These are phyloP conservation scores for Hydrangea macrophylla DNA, from an alignment of 148 eudicot genomes.

Conservation along the genomic window DNA sequence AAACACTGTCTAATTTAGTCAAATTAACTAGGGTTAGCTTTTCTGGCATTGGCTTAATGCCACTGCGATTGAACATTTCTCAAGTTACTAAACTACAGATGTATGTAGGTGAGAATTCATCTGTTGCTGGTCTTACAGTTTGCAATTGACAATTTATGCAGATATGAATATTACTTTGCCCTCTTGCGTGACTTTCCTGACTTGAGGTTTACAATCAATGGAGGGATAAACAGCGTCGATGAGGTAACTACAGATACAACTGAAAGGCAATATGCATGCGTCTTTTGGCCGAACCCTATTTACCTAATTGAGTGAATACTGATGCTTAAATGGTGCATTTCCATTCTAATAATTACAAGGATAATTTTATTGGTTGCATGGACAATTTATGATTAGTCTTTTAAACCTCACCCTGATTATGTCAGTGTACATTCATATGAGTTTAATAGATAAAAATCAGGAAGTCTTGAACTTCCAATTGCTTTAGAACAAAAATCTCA, in stretches of 20 bases:
- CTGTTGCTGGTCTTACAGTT: background rate
- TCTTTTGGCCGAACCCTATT: conserved; percentile 1
- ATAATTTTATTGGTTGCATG: too few relatives aligned
- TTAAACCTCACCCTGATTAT: too few relatives aligned
- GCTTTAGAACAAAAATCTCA: too few relatives aligned
- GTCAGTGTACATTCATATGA: too few relatives aligned
- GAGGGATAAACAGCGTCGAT: conserved; percentile 79
- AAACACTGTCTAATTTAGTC: background rate
- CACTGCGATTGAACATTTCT: background rate
- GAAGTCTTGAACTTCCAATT: too few relatives aligned
- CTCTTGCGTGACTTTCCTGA: conserved; percentile 96
- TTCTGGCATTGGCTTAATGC: background rate
- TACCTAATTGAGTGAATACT: background rate
- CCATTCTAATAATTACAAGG: background rate
- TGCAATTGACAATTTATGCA: conserved; percentile 29
- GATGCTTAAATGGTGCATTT: background rate
- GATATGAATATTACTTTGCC: conserved; percentile 87
- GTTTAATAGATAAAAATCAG: too few relatives aligned
- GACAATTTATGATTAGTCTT: too few relatives aligned
- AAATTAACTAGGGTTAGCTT: background rate
- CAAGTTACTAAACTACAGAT: background rate
- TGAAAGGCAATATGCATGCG: background rate
- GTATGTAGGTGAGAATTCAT: background rate
- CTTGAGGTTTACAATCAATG: conserved; percentile 80
- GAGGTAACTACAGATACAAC: conserved; percentile 48